phyloP scores from a whole-genome alignment of 768 basidiomycete genomes.

The Lactifluus hygrophoroides region DNA sequence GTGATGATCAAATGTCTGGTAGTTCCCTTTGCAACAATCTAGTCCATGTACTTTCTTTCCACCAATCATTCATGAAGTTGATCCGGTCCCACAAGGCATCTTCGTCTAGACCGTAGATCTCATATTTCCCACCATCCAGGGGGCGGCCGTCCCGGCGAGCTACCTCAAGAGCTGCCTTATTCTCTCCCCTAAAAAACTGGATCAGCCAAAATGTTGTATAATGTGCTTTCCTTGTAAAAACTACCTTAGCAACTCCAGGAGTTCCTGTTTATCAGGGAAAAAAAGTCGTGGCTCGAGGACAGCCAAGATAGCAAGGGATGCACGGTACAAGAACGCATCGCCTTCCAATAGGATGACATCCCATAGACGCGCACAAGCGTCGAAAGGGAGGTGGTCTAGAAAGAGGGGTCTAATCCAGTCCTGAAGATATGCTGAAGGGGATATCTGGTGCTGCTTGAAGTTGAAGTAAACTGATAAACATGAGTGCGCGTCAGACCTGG shows the following conservation, averaged over 20 bases:
- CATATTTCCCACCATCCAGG: slow-evolving; percentile 68
- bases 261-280: slow-evolving; percentile 74
- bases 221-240: slow-evolving; percentile 2
- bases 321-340: slow-evolving; percentile 83
- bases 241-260: slow-evolving; percentile 70
- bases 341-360: slow-evolving; percentile 84
- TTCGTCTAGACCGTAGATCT: slow-evolving; percentile 80
- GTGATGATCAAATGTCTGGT: slow-evolving; percentile 51
- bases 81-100: slow-evolving; percentile 81
- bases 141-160: slow-evolving; percentile 61
- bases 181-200: slow-evolving; percentile 56
- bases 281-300: slow-evolving; percentile 81
- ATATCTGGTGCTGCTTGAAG: slow-evolving; percentile 89
- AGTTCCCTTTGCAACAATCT: slow-evolving; percentile 75
- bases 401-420: slow-evolving; percentile 81
- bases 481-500: not conserved
- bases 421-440: slow-evolving; percentile 73
- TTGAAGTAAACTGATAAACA: slow-evolving; percentile 74
- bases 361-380: slow-evolving; percentile 84
- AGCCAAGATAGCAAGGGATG: slow-evolving; percentile 71
- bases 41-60: slow-evolving; percentile 87
- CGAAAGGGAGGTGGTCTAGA: slow-evolving; percentile 81
- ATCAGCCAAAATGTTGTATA: not conserved
- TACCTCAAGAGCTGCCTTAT: slow-evolving; percentile 73
- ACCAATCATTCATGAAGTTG: slow-evolving; percentile 80